Evolutionary conservation across 2,329 filamentous ascomycete species (phyloP), one percentile per base, ranked within the genome.

Genomic region (Colletotrichum sp.): DNA sequence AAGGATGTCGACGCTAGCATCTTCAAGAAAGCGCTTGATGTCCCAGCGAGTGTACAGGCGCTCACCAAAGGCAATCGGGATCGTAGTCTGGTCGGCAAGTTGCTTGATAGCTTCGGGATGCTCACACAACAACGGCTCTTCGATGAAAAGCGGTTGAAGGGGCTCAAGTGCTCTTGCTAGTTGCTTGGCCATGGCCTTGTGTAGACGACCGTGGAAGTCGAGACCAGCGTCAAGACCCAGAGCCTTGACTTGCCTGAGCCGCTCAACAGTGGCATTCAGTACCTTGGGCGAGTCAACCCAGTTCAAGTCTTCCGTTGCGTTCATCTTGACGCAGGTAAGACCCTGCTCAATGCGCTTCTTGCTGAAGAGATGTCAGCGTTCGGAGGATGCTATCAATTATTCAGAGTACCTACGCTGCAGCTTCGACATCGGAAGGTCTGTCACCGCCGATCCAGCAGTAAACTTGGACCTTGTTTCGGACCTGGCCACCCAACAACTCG

Each of bases 391-490:
- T 43, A 25, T 2, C 0, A 22, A 5, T 18, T 18, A 1, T n/a
- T 18, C 13, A n/a, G 18, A n/a, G n/a, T 36, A 4, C 85, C 79
- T 79, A 89, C 84, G 90, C 92, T 79, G 91, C 89, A 5, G 78
- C 79, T 78, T 90, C 89, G n/a, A 94, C 89, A 79, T 93, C 92
- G 25, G 83, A 83, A 2, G 93, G 92, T 39, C 92, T 85, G 81
- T 94, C 92, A 10, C 92, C 93, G 10, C 92, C 92, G 71, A 94
- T 94, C 92, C 93, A 94, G 22, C 90, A 91, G 81, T 94, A 94
- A 0, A 94, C 92, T 72, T 89, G 90, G 43, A 93, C 83, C 80
- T 92, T 92, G 77, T 91, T 86, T 67, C 92, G 87, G 3, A 94
- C 87, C 78, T 93, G 93, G 13, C 93, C 93, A 25, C 93, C 93